Conservation (phyloP, 441 rosid species). For the Kokia cookei region DNA sequence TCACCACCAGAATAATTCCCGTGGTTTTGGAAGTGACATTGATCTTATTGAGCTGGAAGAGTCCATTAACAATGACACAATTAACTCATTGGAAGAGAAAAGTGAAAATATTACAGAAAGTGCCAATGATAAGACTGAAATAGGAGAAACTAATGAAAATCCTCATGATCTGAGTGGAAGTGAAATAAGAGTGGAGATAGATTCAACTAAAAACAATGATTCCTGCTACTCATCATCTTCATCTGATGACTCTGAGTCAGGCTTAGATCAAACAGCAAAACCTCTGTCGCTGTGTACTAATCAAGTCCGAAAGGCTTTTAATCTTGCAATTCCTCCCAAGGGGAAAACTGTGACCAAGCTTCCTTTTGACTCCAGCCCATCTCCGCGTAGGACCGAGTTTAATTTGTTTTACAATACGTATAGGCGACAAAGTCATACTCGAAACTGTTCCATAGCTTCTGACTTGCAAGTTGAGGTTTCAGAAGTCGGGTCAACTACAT, state of each 20-base stretch:
- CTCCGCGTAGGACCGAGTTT: slow-evolving; percentile 34
- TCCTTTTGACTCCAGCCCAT: slow-evolving; percentile 28
- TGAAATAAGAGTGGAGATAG: slow-evolving; percentile 23
- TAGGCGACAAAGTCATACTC: slow-evolving; percentile 36
- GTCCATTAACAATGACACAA: slow-evolving; percentile 9
- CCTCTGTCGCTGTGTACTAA: slow-evolving; percentile 19
- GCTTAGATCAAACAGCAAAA: slow-evolving; percentile 10
- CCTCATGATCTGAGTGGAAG: slow-evolving; percentile 16
- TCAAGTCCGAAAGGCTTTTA: slow-evolving; percentile 18
- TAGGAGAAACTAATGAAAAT: slow-evolving; percentile 9
- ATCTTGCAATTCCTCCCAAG: slow-evolving; percentile 39
- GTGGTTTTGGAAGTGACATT: slow-evolving; percentile 14
- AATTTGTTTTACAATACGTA: slow-evolving; percentile 24
- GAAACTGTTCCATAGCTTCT: slow-evolving; percentile 65
- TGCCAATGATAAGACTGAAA: background rate
- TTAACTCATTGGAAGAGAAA: slow-evolving; percentile 1
- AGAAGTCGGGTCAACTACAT: slow-evolving; percentile 66
- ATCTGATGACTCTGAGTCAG: slow-evolving; percentile 20
- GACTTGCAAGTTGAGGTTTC: slow-evolving; percentile 94
- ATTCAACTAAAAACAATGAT: slow-evolving; percentile 28
- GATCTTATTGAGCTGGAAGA: slow-evolving; percentile 24
- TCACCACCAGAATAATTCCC: slow-evolving; percentile 15
- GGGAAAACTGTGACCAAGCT: slow-evolving; percentile 15
- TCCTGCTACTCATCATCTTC: slow-evolving; percentile 25
- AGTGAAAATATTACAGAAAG: slow-evolving; percentile 15